phyloP scores from a whole-genome alignment of 2,329 filamentous ascomycete species.

The Ambrosiella beaveri region DNA sequence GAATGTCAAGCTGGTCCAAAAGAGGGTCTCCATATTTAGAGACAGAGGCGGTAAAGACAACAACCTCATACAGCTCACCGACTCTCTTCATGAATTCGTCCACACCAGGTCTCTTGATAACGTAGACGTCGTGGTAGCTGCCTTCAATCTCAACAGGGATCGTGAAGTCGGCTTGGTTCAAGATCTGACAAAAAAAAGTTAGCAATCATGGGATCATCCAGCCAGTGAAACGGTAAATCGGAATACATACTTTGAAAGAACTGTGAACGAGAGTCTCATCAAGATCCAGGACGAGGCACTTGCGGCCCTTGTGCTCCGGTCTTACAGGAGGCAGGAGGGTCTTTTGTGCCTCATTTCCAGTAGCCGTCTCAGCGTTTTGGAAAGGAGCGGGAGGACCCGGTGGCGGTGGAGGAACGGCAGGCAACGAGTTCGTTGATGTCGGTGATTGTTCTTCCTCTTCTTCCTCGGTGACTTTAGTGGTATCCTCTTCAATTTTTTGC shows the following conservation, averaged over 20 bases:
- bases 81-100: constrained; percentile 98
- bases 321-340: constrained; percentile 69
- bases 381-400: constrained; percentile 18
- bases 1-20: constrained; percentile 90
- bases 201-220: not conserved
- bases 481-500: constrained; percentile 45
- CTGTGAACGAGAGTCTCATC: constrained; percentile 97
- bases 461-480: constrained; percentile 26
- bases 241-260: constrained; percentile 70
- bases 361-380: constrained; percentile 1
- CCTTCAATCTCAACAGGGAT: constrained; percentile 98
- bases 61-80: constrained; percentile 92
- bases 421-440: constrained; percentile 12
- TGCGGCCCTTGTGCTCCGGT: constrained; percentile 67
- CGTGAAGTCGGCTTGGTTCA: constrained; percentile 96
- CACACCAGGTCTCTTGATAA: constrained; percentile 96
- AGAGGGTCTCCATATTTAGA: constrained; percentile 98
- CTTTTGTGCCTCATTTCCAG: constrained; percentile 24
- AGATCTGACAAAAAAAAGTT: constrained; percentile 41
- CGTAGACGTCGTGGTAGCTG: constrained; percentile 97
- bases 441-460: constrained; percentile 15
- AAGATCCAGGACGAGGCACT: constrained; percentile 86
- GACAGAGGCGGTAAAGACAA: constrained; percentile 95
- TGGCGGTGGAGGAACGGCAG: constrained; percentile 24
- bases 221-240: not conserved